Evolutionary conservation across 306 rosid species (phyloP).

Genomic region (Parietaria judaica): DNA sequence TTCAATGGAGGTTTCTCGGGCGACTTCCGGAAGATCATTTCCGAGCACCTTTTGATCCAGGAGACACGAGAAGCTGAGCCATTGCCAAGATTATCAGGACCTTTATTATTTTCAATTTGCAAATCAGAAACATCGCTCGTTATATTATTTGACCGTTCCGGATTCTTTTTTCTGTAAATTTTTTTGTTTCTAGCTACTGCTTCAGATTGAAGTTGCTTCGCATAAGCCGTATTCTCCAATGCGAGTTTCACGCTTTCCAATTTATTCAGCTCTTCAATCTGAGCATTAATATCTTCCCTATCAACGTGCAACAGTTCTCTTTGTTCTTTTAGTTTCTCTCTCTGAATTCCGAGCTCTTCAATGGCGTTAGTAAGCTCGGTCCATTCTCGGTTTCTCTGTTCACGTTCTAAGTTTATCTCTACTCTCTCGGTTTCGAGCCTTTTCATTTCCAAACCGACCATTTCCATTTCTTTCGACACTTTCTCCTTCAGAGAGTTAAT

Average conservation of each 20-base stretch:
- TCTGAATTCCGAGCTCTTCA: constrained; percentile 76
- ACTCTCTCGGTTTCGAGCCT: constrained; percentile 67
- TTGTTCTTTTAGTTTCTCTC: constrained; percentile 81
- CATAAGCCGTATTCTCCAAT: constrained; percentile 43
- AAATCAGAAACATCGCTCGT: constrained; percentile 25
- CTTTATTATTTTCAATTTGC: constrained; percentile 20
- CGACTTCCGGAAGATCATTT: constrained; percentile 58
- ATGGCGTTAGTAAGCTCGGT: constrained; percentile 74
- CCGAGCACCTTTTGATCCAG: constrained; percentile 70
- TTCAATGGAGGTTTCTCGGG: constrained; percentile 31
- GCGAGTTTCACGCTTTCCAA: constrained; percentile 56
- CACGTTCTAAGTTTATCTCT: constrained; percentile 82
- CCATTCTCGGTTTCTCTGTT: constrained; percentile 78
- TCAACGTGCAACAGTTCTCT: constrained; percentile 82
- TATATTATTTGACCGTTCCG: constrained; percentile 31
- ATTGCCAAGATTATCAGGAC: constrained; percentile 19
- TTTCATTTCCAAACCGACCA: constrained; percentile 64
- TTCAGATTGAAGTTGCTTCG: constrained; percentile 48
- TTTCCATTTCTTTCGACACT: constrained; percentile 61
- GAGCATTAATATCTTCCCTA: constrained; percentile 58
- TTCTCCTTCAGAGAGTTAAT: constrained; percentile 63
- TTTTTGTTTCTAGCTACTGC: constrained; percentile 37
- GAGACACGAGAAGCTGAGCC: constrained; percentile 48
- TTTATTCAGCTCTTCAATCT: constrained; percentile 66
- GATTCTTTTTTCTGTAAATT: constrained; percentile 33